Percentiles rank a stretch among this genome's conserved stretches.
Conservation (phyloP, 768 basidiomycete genomes). For the Paxillus involutus region DNA sequence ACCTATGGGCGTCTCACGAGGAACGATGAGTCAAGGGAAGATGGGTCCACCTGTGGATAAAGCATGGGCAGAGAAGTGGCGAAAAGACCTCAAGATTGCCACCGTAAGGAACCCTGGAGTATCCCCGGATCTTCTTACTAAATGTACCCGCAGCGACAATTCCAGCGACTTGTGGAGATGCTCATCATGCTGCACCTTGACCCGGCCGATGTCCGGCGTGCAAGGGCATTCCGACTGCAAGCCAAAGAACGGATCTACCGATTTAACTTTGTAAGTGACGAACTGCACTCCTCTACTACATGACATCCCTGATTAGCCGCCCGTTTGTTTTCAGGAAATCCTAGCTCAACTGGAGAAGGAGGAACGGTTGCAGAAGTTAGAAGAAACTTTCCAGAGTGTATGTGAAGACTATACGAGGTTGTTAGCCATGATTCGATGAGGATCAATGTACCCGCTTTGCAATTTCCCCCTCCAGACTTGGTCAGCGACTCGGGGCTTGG, state of each 20-base stretch:
- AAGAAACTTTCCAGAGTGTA: slow-evolving; percentile 90
- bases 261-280: slow-evolving; percentile 83
- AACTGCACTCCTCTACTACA: not conserved
- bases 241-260: slow-evolving; percentile 94
- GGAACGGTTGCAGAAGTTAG: slow-evolving; percentile 85
- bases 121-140: slow-evolving; percentile 1
- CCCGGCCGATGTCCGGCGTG: slow-evolving; percentile 49
- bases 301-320: not conserved
- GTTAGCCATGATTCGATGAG: slow-evolving; percentile 47
- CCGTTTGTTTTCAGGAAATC: slow-evolving; percentile 59
- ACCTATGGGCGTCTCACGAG: slow-evolving; percentile 22
- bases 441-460: not conserved
- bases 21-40: slow-evolving; percentile 45
- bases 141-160: slow-evolving; percentile 71
- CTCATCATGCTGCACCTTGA: slow-evolving; percentile 74
- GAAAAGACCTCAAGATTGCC: slow-evolving; percentile 85
- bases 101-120: slow-evolving; percentile 48
- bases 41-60: slow-evolving; percentile 79
- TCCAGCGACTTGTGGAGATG: slow-evolving; percentile 90
- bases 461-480: slow-evolving; percentile 12
- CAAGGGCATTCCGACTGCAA: slow-evolving; percentile 77
- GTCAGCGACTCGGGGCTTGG: no score
- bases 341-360: slow-evolving; percentile 84
- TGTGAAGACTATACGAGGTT: slow-evolving; percentile 84
- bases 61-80: slow-evolving; percentile 76